Evolutionary conservation across 169 alveolate species (phyloP), one percentile per base, ranked within the genome.

Genomic region (Toxoplasma gondii): DNA sequence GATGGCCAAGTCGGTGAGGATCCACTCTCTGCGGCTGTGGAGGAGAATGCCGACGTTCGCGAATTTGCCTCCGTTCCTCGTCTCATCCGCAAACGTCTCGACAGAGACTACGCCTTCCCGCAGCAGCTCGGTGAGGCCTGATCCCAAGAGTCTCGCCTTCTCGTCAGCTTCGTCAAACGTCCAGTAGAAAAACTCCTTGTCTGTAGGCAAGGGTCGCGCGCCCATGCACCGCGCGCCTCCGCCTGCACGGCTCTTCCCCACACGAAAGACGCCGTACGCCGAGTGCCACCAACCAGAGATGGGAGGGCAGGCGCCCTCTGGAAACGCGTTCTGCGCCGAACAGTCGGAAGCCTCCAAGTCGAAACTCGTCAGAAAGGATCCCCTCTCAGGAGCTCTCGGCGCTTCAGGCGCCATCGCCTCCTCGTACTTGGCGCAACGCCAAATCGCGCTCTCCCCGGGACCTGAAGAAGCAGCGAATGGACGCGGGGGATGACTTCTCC

Each of bases 21-120:
- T 31, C 84, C 84, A 74, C 44, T 74, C 84, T 36, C 45, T 31
- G 49, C 84, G 39, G 44, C 84, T 74, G 84, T 31, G 39, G 84
- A 74, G 84, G 39, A 74, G 84, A 31, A 74, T 36, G 84, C 84
- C 84, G 84, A 74, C 84, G 84, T 74, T 74, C 27, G 84, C 43
- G 84, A 74, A 74, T 27, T 36, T 34, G 44, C 84, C 43, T 12
- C 84, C 84, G 44, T 74, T 74, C 43, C 45, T 12, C 43, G 41
- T 24, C 43, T 74, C 84, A 44, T 74, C 84, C 27, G 39, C n/a
- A 36, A 74, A 36, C 43, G 49, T 31, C 84, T 74, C 44, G 44
- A 36, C 43, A 27, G 84, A 5, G 84, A 74, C n/a, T 44, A 36
- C 84, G 49, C 43, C 45, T 16, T 36, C 45, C 43, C n/a, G 1